Percentiles rank a stretch among this genome's conserved stretches.
phyloP scores from a whole-genome alignment of 75 land plant species.

The Pinus tabuliformis region DNA sequence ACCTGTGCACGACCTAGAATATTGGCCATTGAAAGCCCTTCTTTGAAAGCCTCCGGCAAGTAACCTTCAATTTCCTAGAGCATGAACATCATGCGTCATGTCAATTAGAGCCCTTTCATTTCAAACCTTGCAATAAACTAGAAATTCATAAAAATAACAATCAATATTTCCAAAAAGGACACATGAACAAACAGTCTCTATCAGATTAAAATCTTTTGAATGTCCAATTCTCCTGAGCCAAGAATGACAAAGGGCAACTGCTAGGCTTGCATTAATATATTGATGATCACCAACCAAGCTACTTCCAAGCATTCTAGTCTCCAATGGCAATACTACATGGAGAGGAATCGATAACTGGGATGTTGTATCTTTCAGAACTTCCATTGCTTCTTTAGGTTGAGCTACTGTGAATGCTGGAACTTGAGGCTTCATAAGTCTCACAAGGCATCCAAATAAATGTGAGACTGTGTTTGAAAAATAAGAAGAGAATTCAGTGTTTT shows the following conservation, averaged over 20 bases:
- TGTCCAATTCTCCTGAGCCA: conserved; percentile 59
- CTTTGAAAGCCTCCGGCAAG: conserved; percentile 68
- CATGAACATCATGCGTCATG: no score
- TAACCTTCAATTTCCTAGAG: conserved; percentile 30
- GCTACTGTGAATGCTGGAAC: conserved; percentile 83
- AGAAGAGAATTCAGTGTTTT: conserved; percentile 9
- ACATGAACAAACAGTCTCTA: conserved; percentile 1
- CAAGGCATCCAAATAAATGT: conserved; percentile 21
- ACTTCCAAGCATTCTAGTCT: conserved; percentile 29
- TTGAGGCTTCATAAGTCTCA: conserved; percentile 52
- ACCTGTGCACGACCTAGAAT: conserved; percentile 81
- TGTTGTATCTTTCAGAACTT: conserved; percentile 60
- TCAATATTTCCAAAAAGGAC: neutral
- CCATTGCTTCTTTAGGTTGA: conserved; percentile 79
- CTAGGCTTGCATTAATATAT: conserved; percentile 77
- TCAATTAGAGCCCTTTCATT: neutral
- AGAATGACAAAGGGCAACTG: conserved; percentile 67
- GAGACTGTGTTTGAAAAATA: conserved; percentile 17
- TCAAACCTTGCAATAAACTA: neutral
- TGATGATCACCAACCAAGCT: conserved; percentile 88
- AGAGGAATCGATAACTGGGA: conserved; percentile 40
- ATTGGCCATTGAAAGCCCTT: conserved; percentile 57
- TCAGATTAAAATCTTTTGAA: conserved; percentile 18
- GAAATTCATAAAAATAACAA: neutral
- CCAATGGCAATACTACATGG: conserved; percentile 47